Evolutionary conservation across 441 rosid species (phyloP), one percentile per base, ranked within the genome.

Genomic region (Kokia cookei): DNA sequence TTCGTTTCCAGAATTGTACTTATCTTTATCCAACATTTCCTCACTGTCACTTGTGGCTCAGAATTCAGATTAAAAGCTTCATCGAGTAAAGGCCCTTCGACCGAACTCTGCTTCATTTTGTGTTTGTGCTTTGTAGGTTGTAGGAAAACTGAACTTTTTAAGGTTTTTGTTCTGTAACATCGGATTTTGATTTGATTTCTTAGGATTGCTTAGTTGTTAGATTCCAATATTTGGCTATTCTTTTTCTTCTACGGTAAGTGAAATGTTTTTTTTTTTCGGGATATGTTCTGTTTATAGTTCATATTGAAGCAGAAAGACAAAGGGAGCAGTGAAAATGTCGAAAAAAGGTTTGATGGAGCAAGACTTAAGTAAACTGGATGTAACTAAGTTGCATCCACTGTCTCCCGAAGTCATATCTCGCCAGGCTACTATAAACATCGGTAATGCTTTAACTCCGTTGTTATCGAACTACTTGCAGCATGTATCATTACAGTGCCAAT

Each of bases 351-450:
- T 93, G 82, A 93, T 93, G 91, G 99, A 95, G 80, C 99, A 95
- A 61, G 98, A 93, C 84, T 77, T 95, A 78, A 86, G 83, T 69
- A 93, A 90, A 64, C 75, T 95, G 91, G 97, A 95, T 87, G 97
- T 93, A 43, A 81, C 88, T 0, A 72, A 77, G 90, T 80, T 95
- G 61, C 93, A 91, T 90, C 98, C 99, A n/a, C 87, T 95, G 17
- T 91, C 98, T 72, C 98, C 99, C 15, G 99, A 95, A 77, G 99
- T 93, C 59, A 93, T 95, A 45, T 95, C 99, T 55, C 97, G 99
- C 42, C 99, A 95, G 83, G 98, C 98, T 8, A 93, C 98, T 19
- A 95, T 95, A 3, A 93, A 95, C 73, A 93, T 95, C 6, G 98
- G 97, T 94, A 77, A 54, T 29, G 32, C 9, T 45, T 8, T 3